Evolutionary conservation across 148 eudicot species (phyloP).

Genomic region (Rheum nobile): DNA sequence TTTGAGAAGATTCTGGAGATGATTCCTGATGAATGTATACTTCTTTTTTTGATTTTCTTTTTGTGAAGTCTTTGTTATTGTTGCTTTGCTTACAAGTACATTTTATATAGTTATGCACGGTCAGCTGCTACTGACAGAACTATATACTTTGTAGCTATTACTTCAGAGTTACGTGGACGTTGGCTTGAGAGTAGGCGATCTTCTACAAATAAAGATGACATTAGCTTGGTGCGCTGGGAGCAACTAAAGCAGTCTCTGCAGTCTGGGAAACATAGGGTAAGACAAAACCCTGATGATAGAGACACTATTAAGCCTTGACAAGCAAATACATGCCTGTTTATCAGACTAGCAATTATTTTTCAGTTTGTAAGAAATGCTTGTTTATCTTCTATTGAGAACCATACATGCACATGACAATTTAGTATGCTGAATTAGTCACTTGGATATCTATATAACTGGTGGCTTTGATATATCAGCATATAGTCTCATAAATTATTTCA

Average conservation of each 20-base stretch:
- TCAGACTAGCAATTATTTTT: not conserved
- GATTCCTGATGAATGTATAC: constrained; percentile 83
- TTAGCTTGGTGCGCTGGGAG: constrained; percentile 55
- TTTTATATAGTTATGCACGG: not conserved
- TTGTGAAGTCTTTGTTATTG: not conserved
- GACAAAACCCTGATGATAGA: not conserved
- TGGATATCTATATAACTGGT: not conserved
- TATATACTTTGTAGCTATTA: constrained; percentile 38
- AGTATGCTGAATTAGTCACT: not conserved
- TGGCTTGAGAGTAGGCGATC: constrained; percentile 68
- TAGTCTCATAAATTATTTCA: not conserved
- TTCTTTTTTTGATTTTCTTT: not conserved
- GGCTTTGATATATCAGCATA: not conserved
- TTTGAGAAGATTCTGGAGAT: constrained; percentile 75
- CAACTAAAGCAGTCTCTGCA: constrained; percentile 56
- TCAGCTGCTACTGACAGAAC: not conserved
- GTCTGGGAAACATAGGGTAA: constrained; percentile 70
- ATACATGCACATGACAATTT: not conserved
- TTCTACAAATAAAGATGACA: constrained; percentile 42
- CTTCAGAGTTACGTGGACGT: constrained; percentile 66
- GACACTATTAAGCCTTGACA: not conserved
- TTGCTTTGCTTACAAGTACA: not conserved
- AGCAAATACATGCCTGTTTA: not conserved
- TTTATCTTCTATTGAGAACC: not conserved
- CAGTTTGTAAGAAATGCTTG: not conserved